Base-by-base conservation (phyloP, 2,329 filamentous ascomycete species). In the Endoconidiophora polonica region DNA sequence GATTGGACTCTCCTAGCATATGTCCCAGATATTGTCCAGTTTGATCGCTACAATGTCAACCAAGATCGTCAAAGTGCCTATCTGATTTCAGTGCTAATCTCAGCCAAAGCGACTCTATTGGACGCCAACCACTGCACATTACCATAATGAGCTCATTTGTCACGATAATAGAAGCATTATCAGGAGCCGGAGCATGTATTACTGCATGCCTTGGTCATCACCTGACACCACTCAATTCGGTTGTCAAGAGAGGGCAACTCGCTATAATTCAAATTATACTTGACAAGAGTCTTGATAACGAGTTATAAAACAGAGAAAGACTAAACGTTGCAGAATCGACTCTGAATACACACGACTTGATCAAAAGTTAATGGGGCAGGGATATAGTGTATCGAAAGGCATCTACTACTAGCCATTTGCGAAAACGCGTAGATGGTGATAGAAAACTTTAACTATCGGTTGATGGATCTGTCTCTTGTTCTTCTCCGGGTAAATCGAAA, bases 1-100 rank as follows among this genome's bases (percentile, higher is more conserved):
- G 85, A 91, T 59, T 93, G 86, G 84, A 91, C 86, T 0, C 83
- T 88, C 56, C 91, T 93, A 85, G 85, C 86, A 0, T 94, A 93
- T 56, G 73, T 93, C 36, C 83, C 85, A 9, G 84, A 87, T 56
- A 88, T 84, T 1, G 78, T 77, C 37, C 70, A 74, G 14, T 70
- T 94, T 2, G 93, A 84, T 58, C 81, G 87, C 59, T 86, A 83
- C 1, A 93, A 94, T 52, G 77, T 88, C 3, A 79, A 87, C 56
- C 69, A 73, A 1, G 80, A 93, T 61, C 57, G 81, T 2, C 78
- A 84, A 37, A 73, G 56, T 93, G 84, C 80, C 69, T 77, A 22
- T 65, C 68, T 3, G 76, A 83, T 57, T 78, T 86, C 52, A 79
- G 68, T 2, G 72, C 78, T 2, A 79, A 90, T 60, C 73, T 81